Evolutionary conservation across 2,329 filamentous ascomycete genomes (phyloP).

Genomic region (Helotiales sp.): DNA sequence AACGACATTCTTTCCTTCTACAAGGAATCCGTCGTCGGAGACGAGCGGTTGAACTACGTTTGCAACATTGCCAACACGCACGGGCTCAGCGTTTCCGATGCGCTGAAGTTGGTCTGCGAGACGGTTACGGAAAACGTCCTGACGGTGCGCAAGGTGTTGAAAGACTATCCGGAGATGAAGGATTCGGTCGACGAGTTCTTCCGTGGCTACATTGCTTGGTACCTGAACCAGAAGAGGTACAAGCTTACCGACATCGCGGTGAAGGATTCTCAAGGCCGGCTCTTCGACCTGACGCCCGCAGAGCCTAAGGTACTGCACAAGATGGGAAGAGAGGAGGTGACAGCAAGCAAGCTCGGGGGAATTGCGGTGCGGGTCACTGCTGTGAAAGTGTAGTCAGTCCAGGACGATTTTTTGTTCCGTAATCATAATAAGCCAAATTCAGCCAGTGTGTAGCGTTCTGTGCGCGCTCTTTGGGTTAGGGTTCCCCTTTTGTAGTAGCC

Average conservation of each 20-base stretch:
- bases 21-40: background rate
- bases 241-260: slow-evolving; percentile 10
- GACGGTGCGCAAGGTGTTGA: slow-evolving; percentile 3
- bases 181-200: background rate
- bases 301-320: slow-evolving; percentile 1
- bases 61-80: slow-evolving; percentile 7
- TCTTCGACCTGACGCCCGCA: slow-evolving; percentile 6
- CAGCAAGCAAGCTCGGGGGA: background rate
- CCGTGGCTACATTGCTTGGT: slow-evolving; percentile 11
- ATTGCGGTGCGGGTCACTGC: background rate
- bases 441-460: too few relatives aligned
- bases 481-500: too few relatives aligned
- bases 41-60: slow-evolving; percentile 4
- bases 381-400: background rate
- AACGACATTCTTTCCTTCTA: slow-evolving; percentile 1
- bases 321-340: background rate
- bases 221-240: slow-evolving; percentile 5
- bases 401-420: too few relatives aligned
- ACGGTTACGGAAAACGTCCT: slow-evolving; percentile 2
- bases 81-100: background rate
- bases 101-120: slow-evolving; percentile 3
- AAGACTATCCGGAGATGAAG: slow-evolving; percentile 1
- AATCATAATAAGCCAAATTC: too few relatives aligned
- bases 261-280: background rate
- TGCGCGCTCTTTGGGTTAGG: too few relatives aligned